Evolutionary conservation across 83 land plant species (phyloP), one percentile per base, ranked within the genome.

Genomic region (Larix sibirica): DNA sequence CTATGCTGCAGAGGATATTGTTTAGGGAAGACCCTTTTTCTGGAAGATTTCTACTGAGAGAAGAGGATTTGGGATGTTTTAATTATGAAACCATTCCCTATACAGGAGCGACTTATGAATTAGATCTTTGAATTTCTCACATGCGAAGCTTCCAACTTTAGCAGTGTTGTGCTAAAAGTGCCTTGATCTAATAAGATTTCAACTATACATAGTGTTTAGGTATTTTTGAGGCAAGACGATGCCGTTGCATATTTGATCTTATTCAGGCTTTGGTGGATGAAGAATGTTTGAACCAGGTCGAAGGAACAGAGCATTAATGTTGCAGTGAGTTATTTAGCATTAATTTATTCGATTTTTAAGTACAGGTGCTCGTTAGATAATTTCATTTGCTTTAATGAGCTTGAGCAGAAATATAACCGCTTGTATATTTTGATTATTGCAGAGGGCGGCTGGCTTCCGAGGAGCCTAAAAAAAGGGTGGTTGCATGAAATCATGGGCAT

Each of bases 1-100:
- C 58, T 74, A 74, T 74, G 77, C 58, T 74, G 58, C 58, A 74
- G 28, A 74, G 31, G 14, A 74, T 74, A 74, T 74, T 74, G 77
- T 74, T 74, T 74, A 74, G 77, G 13, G 58, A 24, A 44, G 47
- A 44, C 26, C 47, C 58, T 13, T 54, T 54, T 54, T 54, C 3
- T 54, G 0, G 58, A 54, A 54, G 14, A 13, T 54, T 12, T 54
- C 58, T 13, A 54, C 58, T 12, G 13, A 74, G 44, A 74, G 77
- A 74, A 21, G 77, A 74, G 16, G n/a, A 44, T 73, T 8, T 74
- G 77, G 77, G 44, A 6, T 24, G 13, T 44, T 21, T 47, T 74
- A 44, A 74, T 69, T 54, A 5, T 74, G 56, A 74, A 74, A 74
- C 58, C 77, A 47, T 21, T 47, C 77, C 58, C 58, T 71, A 3